Conservation (phyloP, 2,329 filamentous ascomycete genomes). For the Aspergillus amoenus region DNA sequence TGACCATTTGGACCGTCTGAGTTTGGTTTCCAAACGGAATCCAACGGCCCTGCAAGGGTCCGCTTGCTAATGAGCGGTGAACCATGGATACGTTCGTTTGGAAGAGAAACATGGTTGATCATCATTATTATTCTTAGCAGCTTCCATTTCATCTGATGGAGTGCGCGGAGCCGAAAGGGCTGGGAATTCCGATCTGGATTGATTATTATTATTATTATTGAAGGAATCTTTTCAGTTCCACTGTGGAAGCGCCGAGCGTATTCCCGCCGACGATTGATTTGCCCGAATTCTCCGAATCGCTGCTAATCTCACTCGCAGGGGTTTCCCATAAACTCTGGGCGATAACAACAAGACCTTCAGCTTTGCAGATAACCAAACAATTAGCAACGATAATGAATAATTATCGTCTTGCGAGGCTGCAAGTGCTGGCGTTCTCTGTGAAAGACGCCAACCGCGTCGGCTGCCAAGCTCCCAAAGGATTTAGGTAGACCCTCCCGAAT, state of each 20-base stretch:
- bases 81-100: slow-evolving; percentile 18
- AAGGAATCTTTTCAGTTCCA: not conserved
- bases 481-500: slow-evolving; percentile 12
- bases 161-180: not conserved
- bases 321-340: not conserved
- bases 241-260: not conserved
- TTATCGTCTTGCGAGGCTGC: not conserved
- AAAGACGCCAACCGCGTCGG: not conserved
- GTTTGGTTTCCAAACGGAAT: not conserved
- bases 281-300: not conserved
- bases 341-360: not conserved
- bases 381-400: not conserved
- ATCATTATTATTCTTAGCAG: slow-evolving; percentile 9
- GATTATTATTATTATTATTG: not conserved
- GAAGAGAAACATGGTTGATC: slow-evolving; percentile 17
- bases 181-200: not conserved
- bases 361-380: not conserved
- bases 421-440: not conserved
- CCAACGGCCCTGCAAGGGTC: slow-evolving; percentile 2
- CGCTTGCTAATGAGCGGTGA: slow-evolving; percentile 16
- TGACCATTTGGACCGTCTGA: not conserved
- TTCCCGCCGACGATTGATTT: not conserved
- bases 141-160: not conserved
- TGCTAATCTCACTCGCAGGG: not conserved
- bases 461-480: slow-evolving; percentile 7